Base-by-base conservation (phyloP, 1,284 basidiomycete species). In the Ganoderma multipileum region DNA sequence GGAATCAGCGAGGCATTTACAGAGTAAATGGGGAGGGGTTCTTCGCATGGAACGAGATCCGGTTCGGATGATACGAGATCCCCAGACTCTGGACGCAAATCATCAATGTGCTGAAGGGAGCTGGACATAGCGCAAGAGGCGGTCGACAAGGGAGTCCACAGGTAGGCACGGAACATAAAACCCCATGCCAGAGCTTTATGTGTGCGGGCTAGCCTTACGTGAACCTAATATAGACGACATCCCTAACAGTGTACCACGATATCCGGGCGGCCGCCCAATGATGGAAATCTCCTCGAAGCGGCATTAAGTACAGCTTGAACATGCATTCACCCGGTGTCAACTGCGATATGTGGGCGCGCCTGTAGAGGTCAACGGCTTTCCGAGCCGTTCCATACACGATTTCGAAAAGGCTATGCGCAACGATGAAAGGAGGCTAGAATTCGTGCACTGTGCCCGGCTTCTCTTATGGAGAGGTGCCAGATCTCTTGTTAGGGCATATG, bases 1-100 rank as follows among this genome's bases (percentile, higher is more conserved):
- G 73, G 69, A 16, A 68, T 33, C 8, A 72, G 4, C 9, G 23
- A 12, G 16, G 50, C 62, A 52, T 60, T 18, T 6, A 23, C 26
- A 39, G 61, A 55, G n/a, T 72, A 69, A 33, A 26, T 58, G 5
- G 68, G 68, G n/a, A 20, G 65, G 4, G 50, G 55, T 28, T 61
- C 62, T 12, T 44, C 42, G 41, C 39, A 33, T 38, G 38, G 20
- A 28, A 39, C n/a, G 26, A n/a, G 18, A 55, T 50, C 38, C 38
- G 52, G 3, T 65, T 36, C 26, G 28, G 47, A 26, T 26, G 47
- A 14, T 23, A 8, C 12, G 23, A 2, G 12, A 26, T 50, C 23
- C 4, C 9, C 9, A 26, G 23, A 50, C 26, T 50, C 47, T 50
- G 23, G 47, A 50, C 11, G 47, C 11, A 14, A 12, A 7, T 50